Conservation (phyloP, 768 basidiomycete species). For the Hirschioporus abietinus region DNA sequence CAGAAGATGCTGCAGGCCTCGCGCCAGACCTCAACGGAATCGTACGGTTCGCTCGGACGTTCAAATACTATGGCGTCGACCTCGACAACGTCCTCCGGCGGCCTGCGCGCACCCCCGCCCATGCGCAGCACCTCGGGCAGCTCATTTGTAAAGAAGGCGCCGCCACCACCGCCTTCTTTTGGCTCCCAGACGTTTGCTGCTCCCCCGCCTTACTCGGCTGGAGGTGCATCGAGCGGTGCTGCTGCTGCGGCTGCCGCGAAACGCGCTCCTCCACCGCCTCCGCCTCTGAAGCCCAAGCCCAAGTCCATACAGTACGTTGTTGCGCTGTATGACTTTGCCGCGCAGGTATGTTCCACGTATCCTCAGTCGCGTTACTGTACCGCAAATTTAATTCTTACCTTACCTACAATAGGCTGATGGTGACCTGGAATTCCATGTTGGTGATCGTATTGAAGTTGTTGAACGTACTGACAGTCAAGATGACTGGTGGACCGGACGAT, state of each 20-base stretch:
- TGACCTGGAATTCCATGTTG: slow-evolving; percentile 83
- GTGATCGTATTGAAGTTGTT: slow-evolving; percentile 88
- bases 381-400: neutral
- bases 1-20: slow-evolving; percentile 3
- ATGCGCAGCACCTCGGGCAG: slow-evolving; percentile 7
- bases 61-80: slow-evolving; percentile 23
- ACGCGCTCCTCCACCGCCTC: slow-evolving; percentile 87
- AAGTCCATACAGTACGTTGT: slow-evolving; percentile 77
- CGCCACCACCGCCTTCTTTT: slow-evolving; percentile 31
- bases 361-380: slow-evolving; percentile 2
- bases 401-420: slow-evolving; percentile 63
- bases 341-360: slow-evolving; percentile 57
- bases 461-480: slow-evolving; percentile 77
- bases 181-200: slow-evolving; percentile 24
- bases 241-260: slow-evolving; percentile 47
- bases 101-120: slow-evolving; percentile 2
- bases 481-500: slow-evolving; percentile 96
- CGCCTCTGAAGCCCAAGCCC: slow-evolving; percentile 85
- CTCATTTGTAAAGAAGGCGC: slow-evolving; percentile 26
- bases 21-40: slow-evolving; percentile 14
- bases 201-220: slow-evolving; percentile 33
- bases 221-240: slow-evolving; percentile 19
- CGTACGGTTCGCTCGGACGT: slow-evolving; percentile 24
- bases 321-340: slow-evolving; percentile 91
- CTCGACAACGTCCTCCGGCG: slow-evolving; percentile 19